Base-by-base conservation (phyloP, 1,284 basidiomycete species). In the Cutaneotrichosporon sp. region DNA sequence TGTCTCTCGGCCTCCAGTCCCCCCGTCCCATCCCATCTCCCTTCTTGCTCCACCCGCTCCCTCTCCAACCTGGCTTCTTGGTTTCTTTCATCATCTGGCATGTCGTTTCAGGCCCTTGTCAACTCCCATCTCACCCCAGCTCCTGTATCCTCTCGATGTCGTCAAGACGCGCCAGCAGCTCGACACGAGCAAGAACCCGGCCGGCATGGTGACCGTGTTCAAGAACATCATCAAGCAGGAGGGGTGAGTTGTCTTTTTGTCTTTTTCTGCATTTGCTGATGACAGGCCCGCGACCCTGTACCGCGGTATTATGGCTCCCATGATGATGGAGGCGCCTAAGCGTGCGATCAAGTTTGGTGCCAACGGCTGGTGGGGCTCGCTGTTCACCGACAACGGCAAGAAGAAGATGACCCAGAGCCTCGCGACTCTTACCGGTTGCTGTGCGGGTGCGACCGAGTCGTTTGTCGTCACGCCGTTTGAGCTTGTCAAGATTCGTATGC, bases 141-240 rank as follows among this genome's bases (percentile, higher is more conserved):
- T 71, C 50, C 69, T 76, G 10, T 80, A 76, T 64, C 65, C 76
- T 40, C 60, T 77, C 63, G 72, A 75, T 65, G 73, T 78, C 63
- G 90, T 98, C 80, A 99, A 99, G 84, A 99, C 96, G 13, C 90
- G 96, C 38, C 95, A 98, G 88, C 97, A 99, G 80, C 85, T 99
- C 31, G 90, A 92, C 79, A 90, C 88, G 7, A 90, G 90, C 18
- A 92, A 91, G 80, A 83, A 85, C 46, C 82, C 85, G 58, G 82
- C 86, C 62, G 89, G 94, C n/a, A 87, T 98, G 76, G 81, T 97
- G 14, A 83, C 87, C 40, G 84, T 83, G 30, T 83, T 93, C 72
- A 90, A 89, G 77, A 86, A 85, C 31, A 80, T 88, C 46, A 83
- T 86, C 50, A 86, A 88, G 68, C 83, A 85, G 67, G 89, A 91